Percentiles rank a stretch among this genome's conserved stretches.
Conservation (phyloP, 129 eudicot genomes). For the Apium graveolens region DNA sequence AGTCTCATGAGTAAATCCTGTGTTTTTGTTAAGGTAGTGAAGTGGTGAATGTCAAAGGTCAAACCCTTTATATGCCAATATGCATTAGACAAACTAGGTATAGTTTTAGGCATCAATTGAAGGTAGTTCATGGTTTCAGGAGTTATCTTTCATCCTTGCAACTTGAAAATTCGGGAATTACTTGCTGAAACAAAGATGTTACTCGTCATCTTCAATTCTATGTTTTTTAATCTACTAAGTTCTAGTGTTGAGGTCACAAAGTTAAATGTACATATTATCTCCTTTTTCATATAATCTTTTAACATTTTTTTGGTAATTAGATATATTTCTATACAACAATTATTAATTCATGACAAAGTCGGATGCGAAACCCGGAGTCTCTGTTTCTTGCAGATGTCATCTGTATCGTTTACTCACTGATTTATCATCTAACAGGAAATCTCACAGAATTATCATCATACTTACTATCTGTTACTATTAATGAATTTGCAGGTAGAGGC, state of each 20-base stretch:
- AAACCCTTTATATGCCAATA: not conserved
- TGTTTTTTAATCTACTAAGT: not conserved
- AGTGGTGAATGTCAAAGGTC: not conserved
- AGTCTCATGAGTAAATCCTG: not conserved
- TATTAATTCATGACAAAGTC: not conserved
- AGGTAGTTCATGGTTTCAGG: not conserved
- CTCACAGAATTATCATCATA: not conserved
- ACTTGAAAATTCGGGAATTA: not conserved
- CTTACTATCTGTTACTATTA: not conserved
- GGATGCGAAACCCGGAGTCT: not conserved
- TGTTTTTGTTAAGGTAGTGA: too few species aligned
- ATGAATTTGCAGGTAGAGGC: constrained; percentile 74
- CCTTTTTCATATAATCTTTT: not conserved
- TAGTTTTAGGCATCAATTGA: not conserved
- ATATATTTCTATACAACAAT: not conserved
- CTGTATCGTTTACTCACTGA: not conserved
- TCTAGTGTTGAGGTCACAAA: not conserved
- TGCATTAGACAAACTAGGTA: not conserved
- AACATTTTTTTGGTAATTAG: too few species aligned
- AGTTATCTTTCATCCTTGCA: not conserved
- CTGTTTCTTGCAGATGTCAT: not conserved
- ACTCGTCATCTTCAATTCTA: not conserved
- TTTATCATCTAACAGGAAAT: constrained; percentile 7
- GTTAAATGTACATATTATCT: not conserved
- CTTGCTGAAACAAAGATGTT: not conserved